Conservation (phyloP, 306 rosid species). For the Quercus engelmannii region DNA sequence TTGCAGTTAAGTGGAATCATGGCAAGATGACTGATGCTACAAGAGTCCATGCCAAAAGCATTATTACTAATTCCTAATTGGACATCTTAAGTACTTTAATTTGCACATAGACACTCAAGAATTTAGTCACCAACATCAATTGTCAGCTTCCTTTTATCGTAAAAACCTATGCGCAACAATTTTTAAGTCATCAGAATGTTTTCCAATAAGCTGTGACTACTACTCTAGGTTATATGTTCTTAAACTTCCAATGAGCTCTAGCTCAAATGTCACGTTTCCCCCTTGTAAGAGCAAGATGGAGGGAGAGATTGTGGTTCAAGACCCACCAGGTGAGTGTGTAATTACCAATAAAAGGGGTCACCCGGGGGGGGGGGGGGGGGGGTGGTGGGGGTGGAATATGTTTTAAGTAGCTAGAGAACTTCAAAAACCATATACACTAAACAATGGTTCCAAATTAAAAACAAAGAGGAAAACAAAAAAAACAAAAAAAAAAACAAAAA, state of each 20-base stretch:
- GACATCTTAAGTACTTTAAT: neutral
- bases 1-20: neutral
- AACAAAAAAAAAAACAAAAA: too few species aligned
- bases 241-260: too few species aligned
- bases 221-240: neutral
- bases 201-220: neutral
- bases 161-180: neutral
- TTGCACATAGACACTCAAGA: neutral
- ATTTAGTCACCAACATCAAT: neutral
- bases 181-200: neutral
- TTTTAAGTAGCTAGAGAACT: neutral
- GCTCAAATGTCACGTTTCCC: too few species aligned
- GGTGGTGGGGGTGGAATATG: neutral
- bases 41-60: neutral
- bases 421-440: neutral
- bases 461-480: too few species aligned
- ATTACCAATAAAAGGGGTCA: too few species aligned
- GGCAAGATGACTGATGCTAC: neutral
- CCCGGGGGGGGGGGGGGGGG: rapidly evolving
- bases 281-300: too few species aligned
- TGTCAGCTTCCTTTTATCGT: neutral
- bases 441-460: neutral
- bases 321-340: too few species aligned
- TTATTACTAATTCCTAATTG: neutral
- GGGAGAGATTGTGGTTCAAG: too few species aligned